Evolutionary conservation across 176 grass and related monocot genomes (phyloP), one percentile per base, ranked within the genome.

Genomic region (Echinochloa phyllopogon): DNA sequence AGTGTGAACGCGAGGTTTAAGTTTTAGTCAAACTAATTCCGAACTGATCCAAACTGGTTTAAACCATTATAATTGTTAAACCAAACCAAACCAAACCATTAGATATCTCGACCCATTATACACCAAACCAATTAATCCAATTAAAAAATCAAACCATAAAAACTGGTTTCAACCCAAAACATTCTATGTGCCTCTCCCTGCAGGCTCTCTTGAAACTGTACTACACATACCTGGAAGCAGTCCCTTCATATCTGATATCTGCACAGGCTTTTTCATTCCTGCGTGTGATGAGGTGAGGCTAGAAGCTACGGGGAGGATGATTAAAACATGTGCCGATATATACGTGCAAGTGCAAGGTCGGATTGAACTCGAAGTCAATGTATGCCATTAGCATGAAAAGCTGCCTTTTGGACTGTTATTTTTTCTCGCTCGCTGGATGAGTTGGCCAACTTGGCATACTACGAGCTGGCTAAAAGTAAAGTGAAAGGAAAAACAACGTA

Each of bases 331-430:
- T 39, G 21, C 57, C 3, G 10, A 4, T 51, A 45, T 29, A 33
- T 23, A 2, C n/a, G 52, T 40, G 12, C 9, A 58, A 6, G 3
- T 50, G 11, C 78, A 68, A 9, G 37, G 42, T 65, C 29, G 14
- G 45, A 39, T 24, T 41, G 23, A 55, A 25, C 64, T 53, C 67
- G 8, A 85, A 59, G 84, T 58, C 74, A 86, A 74, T 50, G 39
- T 14, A 59, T 0, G 21, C 29, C 15, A 69, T 73, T 57, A 83
- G 83, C 80, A 78, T 49, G 11, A 44, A 86, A 90, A 67, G 40
- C 27, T 12, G 39, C 49, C 78, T 73, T 90, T 71, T 57, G 43
- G 63, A 45, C 45, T 33, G 51, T 67, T 20, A 18, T 65, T 23
- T 33, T 86, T 80, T 75, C 69, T 10, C 2, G 3, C 8, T 71